phyloP scores from a whole-genome alignment of 306 rosid species.

The Macrotyloma uniflorum region DNA sequence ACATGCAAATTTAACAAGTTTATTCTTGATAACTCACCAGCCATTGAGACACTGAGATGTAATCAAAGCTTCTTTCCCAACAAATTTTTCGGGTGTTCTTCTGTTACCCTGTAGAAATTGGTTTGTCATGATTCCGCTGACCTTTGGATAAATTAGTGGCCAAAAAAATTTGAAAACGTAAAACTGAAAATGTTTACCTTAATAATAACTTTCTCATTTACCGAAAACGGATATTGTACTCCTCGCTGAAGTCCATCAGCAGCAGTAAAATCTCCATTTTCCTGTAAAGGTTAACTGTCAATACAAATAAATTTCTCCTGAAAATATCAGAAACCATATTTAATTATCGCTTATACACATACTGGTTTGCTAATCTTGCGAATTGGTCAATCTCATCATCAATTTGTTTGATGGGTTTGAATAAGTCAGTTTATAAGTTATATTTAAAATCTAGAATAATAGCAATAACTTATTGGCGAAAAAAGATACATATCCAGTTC shows the following conservation, averaged over 20 bases:
- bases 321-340: background rate
- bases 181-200: slow-evolving; percentile 61
- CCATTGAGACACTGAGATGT: slow-evolving; percentile 99
- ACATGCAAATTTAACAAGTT: slow-evolving; percentile 33
- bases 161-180: slow-evolving; percentile 20
- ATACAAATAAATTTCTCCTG: slow-evolving; percentile 14
- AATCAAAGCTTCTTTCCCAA: slow-evolving; percentile 98
- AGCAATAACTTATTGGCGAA: background rate
- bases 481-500: background rate
- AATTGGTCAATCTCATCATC: slow-evolving; percentile 3
- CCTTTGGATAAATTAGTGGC: slow-evolving; percentile 3
- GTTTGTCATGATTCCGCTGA: slow-evolving; percentile 30
- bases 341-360: background rate
- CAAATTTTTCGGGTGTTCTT: slow-evolving; percentile 97
- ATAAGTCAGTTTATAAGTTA: background rate
- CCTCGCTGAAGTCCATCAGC: slow-evolving; percentile 73
- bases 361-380: slow-evolving; percentile 9
- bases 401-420: background rate
- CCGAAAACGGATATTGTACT: slow-evolving; percentile 94
- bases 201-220: slow-evolving; percentile 87
- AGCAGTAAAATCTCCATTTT: slow-evolving; percentile 68
- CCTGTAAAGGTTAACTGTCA: slow-evolving; percentile 53
- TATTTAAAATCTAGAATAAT: background rate
- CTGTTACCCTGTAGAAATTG: slow-evolving; percentile 79
- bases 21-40: slow-evolving; percentile 69